Percentiles rank a stretch among this genome's conserved stretches.
phyloP scores from a whole-genome alignment of 257 asterid genomes.

The Nicotiana noctiflora region DNA sequence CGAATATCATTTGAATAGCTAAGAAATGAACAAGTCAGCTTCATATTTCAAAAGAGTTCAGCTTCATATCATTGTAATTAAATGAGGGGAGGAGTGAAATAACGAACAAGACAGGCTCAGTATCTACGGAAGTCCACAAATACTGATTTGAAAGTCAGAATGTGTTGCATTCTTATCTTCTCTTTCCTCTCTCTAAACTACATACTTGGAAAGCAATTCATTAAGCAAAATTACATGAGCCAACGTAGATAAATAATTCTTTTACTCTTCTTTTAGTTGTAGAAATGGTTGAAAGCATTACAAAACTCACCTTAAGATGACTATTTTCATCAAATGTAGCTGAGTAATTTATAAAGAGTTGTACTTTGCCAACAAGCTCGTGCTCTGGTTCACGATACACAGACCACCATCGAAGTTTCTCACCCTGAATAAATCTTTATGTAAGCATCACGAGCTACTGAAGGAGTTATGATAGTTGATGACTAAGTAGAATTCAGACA shows the following conservation, averaged over 20 bases:
- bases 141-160: not conserved
- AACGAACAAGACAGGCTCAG: not conserved
- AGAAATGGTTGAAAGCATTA: not conserved
- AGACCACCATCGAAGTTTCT: conserved; percentile 51
- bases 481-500: not conserved
- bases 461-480: conserved; percentile 1
- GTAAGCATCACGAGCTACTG: conserved; percentile 4
- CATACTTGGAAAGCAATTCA: not conserved
- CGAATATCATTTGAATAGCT: not conserved
- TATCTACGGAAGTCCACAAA: not conserved
- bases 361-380: conserved; percentile 44
- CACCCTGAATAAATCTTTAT: conserved; percentile 31
- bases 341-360: conserved; percentile 38
- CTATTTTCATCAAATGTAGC: conserved; percentile 35
- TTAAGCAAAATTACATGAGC: not conserved
- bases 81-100: not conserved
- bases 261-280: not conserved
- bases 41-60: not conserved
- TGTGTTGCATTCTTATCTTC: not conserved
- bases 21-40: not conserved
- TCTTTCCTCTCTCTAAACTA: not conserved
- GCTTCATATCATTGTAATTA: not conserved
- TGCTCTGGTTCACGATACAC: conserved; percentile 48
- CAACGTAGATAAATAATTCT: not conserved
- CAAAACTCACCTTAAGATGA: conserved; percentile 35